phyloP scores from a whole-genome alignment of 768 basidiomycete species.

The Dentipellis sp. region DNA sequence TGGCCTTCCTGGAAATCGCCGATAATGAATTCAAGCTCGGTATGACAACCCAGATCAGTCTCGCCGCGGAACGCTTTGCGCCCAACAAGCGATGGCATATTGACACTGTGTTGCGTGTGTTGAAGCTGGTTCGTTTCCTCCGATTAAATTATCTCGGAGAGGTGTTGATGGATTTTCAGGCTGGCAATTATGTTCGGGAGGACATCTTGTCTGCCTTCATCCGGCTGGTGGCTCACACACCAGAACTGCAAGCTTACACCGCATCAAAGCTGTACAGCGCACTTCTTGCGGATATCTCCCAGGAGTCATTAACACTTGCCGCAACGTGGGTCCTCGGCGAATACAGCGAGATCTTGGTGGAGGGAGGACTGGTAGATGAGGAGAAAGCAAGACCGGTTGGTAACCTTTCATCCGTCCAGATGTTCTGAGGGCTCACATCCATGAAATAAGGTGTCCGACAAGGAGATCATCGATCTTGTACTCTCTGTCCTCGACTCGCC shows the following conservation, averaged over 20 bases:
- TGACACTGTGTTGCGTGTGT: slow-evolving; percentile 86
- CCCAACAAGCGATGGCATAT: slow-evolving; percentile 99
- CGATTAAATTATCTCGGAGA: background rate
- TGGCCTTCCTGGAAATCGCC: slow-evolving; percentile 95
- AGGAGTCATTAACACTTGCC: slow-evolving; percentile 89
- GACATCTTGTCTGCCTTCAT: slow-evolving; percentile 94
- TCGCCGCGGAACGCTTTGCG: slow-evolving; percentile 93
- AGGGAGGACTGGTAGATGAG: slow-evolving; percentile 74
- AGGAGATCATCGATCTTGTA: slow-evolving; percentile 79
- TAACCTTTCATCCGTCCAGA: background rate
- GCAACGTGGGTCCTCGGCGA: slow-evolving; percentile 96
- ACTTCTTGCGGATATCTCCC: slow-evolving; percentile 85
- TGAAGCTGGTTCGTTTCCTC: slow-evolving; percentile 65
- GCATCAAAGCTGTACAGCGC: slow-evolving; percentile 86
- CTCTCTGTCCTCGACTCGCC: slow-evolving; percentile 87
- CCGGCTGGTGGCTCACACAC: slow-evolving; percentile 91
- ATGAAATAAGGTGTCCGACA: slow-evolving; percentile 54
- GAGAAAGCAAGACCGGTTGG: slow-evolving; percentile 62
- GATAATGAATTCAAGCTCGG: slow-evolving; percentile 98
- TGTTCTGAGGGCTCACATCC: slow-evolving; percentile 2
- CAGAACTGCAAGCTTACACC: slow-evolving; percentile 93
- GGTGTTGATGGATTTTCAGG: slow-evolving; percentile 35
- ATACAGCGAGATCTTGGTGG: slow-evolving; percentile 84
- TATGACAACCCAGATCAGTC: slow-evolving; percentile 94
- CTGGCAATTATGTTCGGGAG: slow-evolving; percentile 96